Evolutionary conservation across 2,329 filamentous ascomycete genomes (phyloP).

Genomic region (Lecanicillium sp.): DNA sequence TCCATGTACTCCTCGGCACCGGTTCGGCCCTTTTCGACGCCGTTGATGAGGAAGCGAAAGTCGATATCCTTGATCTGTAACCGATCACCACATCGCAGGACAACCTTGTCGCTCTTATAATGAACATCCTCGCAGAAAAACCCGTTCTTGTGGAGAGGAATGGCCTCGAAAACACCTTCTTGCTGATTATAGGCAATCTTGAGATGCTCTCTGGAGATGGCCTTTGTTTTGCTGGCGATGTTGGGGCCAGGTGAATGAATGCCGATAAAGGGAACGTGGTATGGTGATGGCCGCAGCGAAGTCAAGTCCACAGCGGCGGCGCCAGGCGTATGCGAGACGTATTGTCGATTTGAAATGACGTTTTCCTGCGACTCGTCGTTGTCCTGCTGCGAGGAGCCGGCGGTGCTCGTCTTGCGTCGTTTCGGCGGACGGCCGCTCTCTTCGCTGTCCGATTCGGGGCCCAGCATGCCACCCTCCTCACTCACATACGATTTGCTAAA

Average conservation of each 20-base stretch:
- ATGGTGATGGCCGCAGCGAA: slow-evolving; percentile 50
- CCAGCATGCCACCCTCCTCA: slow-evolving; percentile 61
- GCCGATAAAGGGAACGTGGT: slow-evolving; percentile 56
- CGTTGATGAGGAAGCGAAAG: slow-evolving; percentile 61
- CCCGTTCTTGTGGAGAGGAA: slow-evolving; percentile 54
- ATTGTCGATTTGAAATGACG: slow-evolving; percentile 49
- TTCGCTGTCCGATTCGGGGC: slow-evolving; percentile 51
- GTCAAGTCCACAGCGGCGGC: slow-evolving; percentile 52
- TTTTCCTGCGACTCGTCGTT: slow-evolving; percentile 36
- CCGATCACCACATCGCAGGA: slow-evolving; percentile 54
- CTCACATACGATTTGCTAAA: slow-evolving; percentile 60
- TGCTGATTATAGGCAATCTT: slow-evolving; percentile 63
- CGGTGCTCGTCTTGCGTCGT: slow-evolving; percentile 36
- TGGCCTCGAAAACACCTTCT: slow-evolving; percentile 55
- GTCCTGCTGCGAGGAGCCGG: slow-evolving; percentile 32
- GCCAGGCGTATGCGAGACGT: slow-evolving; percentile 51
- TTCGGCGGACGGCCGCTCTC: slow-evolving; percentile 36
- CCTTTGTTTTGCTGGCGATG: slow-evolving; percentile 56
- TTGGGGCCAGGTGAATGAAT: slow-evolving; percentile 62
- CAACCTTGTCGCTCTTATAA: slow-evolving; percentile 45
- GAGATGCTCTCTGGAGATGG: slow-evolving; percentile 66
- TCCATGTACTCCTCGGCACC: slow-evolving; percentile 42
- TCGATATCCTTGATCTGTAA: slow-evolving; percentile 65
- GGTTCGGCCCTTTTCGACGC: slow-evolving; percentile 47
- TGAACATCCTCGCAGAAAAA: slow-evolving; percentile 58